These are phyloP conservation scores for Eimeria nieschulzi DNA, from an alignment of 169 alveolate genomes.

Conservation along the genomic window DNA sequence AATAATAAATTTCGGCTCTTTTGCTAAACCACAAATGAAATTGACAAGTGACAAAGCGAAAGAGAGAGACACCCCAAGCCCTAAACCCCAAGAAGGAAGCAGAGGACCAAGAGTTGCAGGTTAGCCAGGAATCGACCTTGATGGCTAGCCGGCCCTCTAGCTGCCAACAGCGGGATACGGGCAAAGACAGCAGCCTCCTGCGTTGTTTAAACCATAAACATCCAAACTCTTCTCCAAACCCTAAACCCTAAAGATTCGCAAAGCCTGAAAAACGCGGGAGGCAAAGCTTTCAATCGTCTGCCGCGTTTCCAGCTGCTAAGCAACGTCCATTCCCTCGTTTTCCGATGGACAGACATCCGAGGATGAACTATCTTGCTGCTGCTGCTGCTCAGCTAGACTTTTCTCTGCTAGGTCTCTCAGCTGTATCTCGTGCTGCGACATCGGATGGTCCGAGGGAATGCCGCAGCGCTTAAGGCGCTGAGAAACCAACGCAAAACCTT, in stretches of 20 bases:
- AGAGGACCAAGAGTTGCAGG: too few species aligned
- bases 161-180: too few species aligned
- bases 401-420: constrained; percentile 27
- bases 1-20: too few species aligned
- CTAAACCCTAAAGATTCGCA: background rate
- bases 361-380: constrained; percentile 9
- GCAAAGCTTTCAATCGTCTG: too few species aligned
- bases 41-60: too few species aligned
- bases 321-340: constrained; percentile 3
- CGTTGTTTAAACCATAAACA: background rate
- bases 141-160: too few species aligned
- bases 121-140: too few species aligned
- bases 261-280: too few species aligned
- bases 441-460: constrained; percentile 18
- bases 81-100: constrained; percentile 9
- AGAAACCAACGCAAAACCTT: background rate
- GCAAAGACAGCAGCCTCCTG: too few species aligned
- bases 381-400: constrained; percentile 27
- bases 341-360: background rate
- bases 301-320: background rate
- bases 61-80: background rate
- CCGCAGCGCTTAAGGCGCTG: constrained; percentile 42
- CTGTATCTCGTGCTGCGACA: constrained; percentile 42
- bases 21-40: too few species aligned
- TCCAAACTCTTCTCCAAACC: background rate